Evolutionary conservation across 139 green algal genomes (phyloP).

Genomic region (Coelastrella sp.): DNA sequence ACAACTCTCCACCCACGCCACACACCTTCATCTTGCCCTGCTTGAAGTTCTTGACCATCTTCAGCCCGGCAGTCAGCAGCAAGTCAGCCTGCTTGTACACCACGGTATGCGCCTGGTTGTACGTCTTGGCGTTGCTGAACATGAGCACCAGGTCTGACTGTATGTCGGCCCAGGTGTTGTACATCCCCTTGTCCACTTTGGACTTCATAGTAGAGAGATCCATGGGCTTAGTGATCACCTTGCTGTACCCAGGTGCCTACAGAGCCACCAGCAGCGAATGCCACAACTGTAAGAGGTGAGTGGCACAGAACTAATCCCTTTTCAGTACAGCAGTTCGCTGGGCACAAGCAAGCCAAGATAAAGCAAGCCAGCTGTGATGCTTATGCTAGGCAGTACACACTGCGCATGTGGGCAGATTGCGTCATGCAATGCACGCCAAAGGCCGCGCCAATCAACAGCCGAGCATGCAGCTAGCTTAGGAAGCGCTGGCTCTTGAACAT

Average conservation of each 20-base stretch:
- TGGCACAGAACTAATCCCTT: no score
- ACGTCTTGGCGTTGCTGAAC: constrained; percentile 76
- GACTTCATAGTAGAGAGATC: constrained; percentile 83
- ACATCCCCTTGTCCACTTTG: constrained; percentile 63
- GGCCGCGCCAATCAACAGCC: no score
- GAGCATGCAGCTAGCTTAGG: no score
- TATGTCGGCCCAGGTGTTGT: constrained; percentile 67
- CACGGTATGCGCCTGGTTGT: constrained; percentile 60
- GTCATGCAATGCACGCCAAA: no score
- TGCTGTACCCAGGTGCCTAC: constrained; percentile 70
- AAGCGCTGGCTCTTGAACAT: no score
- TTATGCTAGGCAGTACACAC: no score
- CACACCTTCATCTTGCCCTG: constrained; percentile 30
- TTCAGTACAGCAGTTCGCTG: no score
- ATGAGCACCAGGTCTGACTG: constrained; percentile 65
- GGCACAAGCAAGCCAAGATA: no score
- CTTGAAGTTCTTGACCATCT: constrained; percentile 34
- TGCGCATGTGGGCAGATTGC: no score
- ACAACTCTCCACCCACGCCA: no score
- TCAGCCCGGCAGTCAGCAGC: constrained; percentile 8
- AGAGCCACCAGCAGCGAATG: background rate
- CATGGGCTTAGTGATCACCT: constrained; percentile 84
- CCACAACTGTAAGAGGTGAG: no score
- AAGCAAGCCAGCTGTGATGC: no score
- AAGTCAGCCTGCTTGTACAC: constrained; percentile 54